phyloP scores from a whole-genome alignment of 768 basidiomycete genomes.

The Lanmaoa rubissima region DNA sequence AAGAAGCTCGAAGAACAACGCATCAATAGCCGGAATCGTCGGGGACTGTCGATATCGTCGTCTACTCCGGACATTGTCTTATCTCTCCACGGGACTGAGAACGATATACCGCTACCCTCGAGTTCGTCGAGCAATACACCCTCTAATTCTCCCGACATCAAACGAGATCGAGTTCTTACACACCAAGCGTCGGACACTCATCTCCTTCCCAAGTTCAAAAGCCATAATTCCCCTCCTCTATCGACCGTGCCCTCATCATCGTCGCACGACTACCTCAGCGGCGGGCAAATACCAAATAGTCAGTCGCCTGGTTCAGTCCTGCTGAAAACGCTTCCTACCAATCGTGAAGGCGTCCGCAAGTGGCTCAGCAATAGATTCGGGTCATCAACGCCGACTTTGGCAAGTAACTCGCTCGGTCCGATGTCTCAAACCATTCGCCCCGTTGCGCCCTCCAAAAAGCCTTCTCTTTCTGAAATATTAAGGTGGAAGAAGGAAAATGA shows the following conservation, averaged over 20 bases:
- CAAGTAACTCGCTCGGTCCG: conserved; percentile 35
- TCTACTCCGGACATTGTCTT: conserved; percentile 50
- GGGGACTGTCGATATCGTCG: conserved; percentile 47
- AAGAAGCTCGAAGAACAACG: conserved; percentile 74
- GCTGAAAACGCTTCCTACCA: conserved; percentile 60
- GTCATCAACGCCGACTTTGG: conserved; percentile 40
- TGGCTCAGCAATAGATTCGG: conserved; percentile 68
- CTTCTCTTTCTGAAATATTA: conserved; percentile 67
- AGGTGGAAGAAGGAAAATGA: conserved; percentile 55
- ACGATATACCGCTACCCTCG: conserved; percentile 41
- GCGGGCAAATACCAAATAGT: conserved; percentile 24
- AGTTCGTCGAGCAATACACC: conserved; percentile 51
- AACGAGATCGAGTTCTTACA: conserved; percentile 60
- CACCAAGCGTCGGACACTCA: conserved; percentile 72
- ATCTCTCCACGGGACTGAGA: conserved; percentile 45
- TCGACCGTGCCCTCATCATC: conserved; percentile 45
- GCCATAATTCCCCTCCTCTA: conserved; percentile 38
- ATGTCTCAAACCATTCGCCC: conserved; percentile 35
- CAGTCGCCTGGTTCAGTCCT: conserved; percentile 38
- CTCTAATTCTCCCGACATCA: conserved; percentile 47
- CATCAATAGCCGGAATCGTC: conserved; percentile 49
- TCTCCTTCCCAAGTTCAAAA: conserved; percentile 53
- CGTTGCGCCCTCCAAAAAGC: conserved; percentile 51
- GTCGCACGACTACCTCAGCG: conserved; percentile 51
- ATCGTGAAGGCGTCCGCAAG: conserved; percentile 74